Evolutionary conservation across 441 rosid genomes (phyloP), one percentile per base, ranked within the genome.

Genomic region (Raphanus hybrid): DNA sequence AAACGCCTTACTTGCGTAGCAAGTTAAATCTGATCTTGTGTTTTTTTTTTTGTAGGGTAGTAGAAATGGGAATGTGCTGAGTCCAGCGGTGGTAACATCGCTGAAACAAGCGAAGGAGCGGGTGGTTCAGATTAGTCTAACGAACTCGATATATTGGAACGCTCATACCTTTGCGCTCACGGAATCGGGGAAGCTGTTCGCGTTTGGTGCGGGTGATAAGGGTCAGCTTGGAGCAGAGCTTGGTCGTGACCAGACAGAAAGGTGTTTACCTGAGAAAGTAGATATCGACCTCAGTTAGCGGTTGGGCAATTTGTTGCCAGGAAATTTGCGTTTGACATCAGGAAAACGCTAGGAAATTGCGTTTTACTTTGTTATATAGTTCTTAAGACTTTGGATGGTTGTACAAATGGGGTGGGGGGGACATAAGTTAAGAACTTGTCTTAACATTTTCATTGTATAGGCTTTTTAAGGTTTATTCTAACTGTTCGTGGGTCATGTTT

Each of bases 211-310:
- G 0, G 99, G 98, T 0, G 98, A 90, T 86, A 90, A 91, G 27
- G 99, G 99, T 73, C 98, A 96, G 85, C 97, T 96, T n/a, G 99
- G 99, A 16, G 62, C 84, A 67, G 90, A 89, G 80, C 92, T 91
- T 23, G 85, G 77, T 27, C 83, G 76, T 65, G 85, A 86, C 85
- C 92, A 86, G 75, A 85, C 90, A 1, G 92, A 92, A 81, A 84
- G 92, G 75, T 91, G 85, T 67, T 83, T 86, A 52, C 99, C 98
- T 0, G 94, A 91, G 79, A 76, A 70, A 58, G 96, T 96, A 37
- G 85, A 86, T 18, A 69, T 92, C 7, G 86, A 91, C 78, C 90
- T 96, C 77, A 80, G 82, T 70, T 91, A 92, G 87, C 1, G 66
- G 64, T 60, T 59, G 63, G 14, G 29, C 34, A 10, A 15, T 78